phyloP scores from a whole-genome alignment of 164 flowering plant genomes.

The Echeveria elegans region DNA sequence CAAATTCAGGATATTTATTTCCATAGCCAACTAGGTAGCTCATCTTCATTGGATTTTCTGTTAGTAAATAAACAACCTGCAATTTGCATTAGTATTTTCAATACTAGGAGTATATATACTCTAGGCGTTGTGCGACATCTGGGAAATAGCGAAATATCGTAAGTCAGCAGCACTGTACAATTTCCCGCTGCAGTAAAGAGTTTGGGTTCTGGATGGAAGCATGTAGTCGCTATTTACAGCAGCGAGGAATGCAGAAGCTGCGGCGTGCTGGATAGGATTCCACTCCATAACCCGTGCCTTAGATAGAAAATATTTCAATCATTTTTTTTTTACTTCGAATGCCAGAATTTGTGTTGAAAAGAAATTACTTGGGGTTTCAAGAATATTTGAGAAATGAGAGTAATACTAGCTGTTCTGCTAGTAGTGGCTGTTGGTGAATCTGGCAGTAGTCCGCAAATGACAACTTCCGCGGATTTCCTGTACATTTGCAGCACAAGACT shows the following conservation, averaged over 20 bases:
- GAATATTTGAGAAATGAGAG: neutral
- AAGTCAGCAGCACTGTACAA: too few species aligned
- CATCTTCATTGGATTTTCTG: too few species aligned
- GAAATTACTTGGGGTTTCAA: neutral
- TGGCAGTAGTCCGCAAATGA: slow-evolving; percentile 30
- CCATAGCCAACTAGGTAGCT: too few species aligned
- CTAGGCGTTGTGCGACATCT: too few species aligned
- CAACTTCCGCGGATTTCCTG: slow-evolving; percentile 26
- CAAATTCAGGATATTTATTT: too few species aligned
- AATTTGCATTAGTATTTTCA: too few species aligned
- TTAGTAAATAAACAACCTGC: too few species aligned
- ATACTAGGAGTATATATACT: too few species aligned
- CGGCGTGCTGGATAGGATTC: slow-evolving; percentile 24
- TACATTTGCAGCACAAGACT: slow-evolving; percentile 28
- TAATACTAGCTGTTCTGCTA: slow-evolving; percentile 31
- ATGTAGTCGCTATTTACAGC: slow-evolving; percentile 32
- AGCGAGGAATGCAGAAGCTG: slow-evolving; percentile 29
- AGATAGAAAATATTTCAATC: too few species aligned
- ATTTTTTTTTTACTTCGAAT: neutral
- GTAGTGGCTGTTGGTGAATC: slow-evolving; percentile 32
- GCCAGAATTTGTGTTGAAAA: neutral
- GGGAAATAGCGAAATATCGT: too few species aligned
- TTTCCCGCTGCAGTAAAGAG: too few species aligned
- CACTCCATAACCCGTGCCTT: slow-evolving; percentile 20
- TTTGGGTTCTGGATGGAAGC: slow-evolving; percentile 22